Evolutionary conservation across 805 yeast species (phyloP).

Genomic region (Kurtzmaniella fragi): DNA sequence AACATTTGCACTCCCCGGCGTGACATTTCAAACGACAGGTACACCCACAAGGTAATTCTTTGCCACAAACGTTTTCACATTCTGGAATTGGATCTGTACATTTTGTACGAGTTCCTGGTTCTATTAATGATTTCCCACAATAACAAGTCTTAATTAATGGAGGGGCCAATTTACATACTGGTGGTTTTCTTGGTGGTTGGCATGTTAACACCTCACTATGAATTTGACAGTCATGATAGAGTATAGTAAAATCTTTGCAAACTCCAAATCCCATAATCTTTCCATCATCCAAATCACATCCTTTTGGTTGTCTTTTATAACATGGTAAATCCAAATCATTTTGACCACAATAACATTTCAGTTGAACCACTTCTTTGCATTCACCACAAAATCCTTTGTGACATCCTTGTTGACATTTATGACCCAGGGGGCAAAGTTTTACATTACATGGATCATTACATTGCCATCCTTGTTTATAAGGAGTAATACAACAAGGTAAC

Average conservation of each 20-base stretch:
- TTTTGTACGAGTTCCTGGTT: slow-evolving; percentile 39
- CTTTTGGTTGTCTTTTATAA: slow-evolving; percentile 34
- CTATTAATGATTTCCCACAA: slow-evolving; percentile 64
- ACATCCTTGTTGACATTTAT: slow-evolving; percentile 56
- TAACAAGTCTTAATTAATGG: slow-evolving; percentile 58
- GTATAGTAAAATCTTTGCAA: slow-evolving; percentile 39
- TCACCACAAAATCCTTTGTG: slow-evolving; percentile 82
- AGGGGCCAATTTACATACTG: slow-evolving; percentile 62
- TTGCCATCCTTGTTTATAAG: slow-evolving; percentile 60
- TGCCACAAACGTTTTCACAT: slow-evolving; percentile 63
- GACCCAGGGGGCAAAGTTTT: slow-evolving; percentile 59
- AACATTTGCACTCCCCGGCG: slow-evolving; percentile 70
- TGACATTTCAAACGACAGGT: slow-evolving; percentile 69
- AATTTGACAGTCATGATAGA: slow-evolving; percentile 57
- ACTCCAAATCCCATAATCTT: slow-evolving; percentile 29
- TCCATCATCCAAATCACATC: slow-evolving; percentile 13
- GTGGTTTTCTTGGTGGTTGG: slow-evolving; percentile 35
- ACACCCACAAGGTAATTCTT: slow-evolving; percentile 67
- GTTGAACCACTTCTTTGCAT: slow-evolving; percentile 47
- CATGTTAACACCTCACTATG: slow-evolving; percentile 50
- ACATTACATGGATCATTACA: slow-evolving; percentile 63
- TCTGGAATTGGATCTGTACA: slow-evolving; percentile 81
- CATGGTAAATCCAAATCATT: slow-evolving; percentile 41
- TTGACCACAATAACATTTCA: slow-evolving; percentile 74
- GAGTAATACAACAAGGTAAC: slow-evolving; percentile 68